These are phyloP conservation scores for Magnaporthiopsis incrustans DNA, from an alignment of 2,329 filamentous ascomycete genomes.

Conservation along the genomic window DNA sequence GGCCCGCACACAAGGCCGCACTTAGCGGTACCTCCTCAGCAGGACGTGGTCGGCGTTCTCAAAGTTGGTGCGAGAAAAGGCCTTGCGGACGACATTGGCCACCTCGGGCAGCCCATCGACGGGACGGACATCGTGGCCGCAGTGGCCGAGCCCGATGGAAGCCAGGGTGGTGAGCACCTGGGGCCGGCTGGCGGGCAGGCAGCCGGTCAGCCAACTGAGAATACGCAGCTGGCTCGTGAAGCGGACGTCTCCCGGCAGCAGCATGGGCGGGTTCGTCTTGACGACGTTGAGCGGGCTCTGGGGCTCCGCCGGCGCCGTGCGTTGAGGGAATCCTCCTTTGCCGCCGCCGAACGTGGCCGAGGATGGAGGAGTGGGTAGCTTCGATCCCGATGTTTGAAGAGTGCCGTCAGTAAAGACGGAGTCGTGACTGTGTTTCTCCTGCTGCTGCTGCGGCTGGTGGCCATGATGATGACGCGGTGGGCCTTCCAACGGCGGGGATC, in stretches of 20 bases:
- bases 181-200: constrained; percentile 11
- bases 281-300: neutral
- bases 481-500: neutral
- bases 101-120: constrained; percentile 14
- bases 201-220: constrained; percentile 13
- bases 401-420: neutral
- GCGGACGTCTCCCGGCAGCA: constrained; percentile 16
- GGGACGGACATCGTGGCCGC: constrained; percentile 16
- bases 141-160: constrained; percentile 15
- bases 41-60: constrained; percentile 13
- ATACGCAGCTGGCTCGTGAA: constrained; percentile 16
- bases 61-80: constrained; percentile 12
- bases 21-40: constrained; percentile 10
- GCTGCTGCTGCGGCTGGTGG: neutral
- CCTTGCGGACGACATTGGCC: constrained; percentile 12
- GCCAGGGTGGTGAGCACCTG: constrained; percentile 14
- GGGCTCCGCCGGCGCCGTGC: neutral
- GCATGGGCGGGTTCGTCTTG: constrained; percentile 5
- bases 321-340: neutral
- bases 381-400: neutral
- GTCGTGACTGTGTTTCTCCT: neutral
- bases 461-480: neutral
- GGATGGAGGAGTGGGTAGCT: constrained; percentile 1
- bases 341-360: constrained; percentile 1
- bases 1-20: neutral